A percentile compares a stretch with the other conserved stretches of the same genome.
These are phyloP conservation scores for Penicillium malachiteum DNA, from an alignment of 495 filamentous ascomycete species.

Conservation along the genomic window DNA sequence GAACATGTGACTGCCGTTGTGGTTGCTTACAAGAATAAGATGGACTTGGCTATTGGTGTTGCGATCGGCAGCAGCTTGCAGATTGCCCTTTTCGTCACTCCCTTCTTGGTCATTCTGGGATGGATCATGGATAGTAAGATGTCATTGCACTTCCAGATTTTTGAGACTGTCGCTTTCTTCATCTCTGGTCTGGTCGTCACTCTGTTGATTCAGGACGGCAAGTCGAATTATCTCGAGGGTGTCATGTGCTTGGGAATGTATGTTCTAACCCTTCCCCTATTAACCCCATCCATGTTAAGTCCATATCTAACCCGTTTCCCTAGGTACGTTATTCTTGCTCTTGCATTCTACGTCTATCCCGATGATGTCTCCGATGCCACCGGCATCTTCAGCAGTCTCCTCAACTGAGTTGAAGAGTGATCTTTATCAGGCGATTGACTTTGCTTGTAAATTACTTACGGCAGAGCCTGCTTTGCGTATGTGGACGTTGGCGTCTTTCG, in stretches of 20 bases:
- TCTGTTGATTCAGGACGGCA: constrained; percentile 89
- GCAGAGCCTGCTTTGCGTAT: too few species aligned
- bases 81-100: constrained; percentile 90
- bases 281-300: background rate
- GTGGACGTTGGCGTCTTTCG: too few species aligned
- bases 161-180: constrained; percentile 94
- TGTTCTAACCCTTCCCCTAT: constrained; percentile 25
- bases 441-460: too few species aligned
- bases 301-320: background rate
- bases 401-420: constrained; percentile 9
- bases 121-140: constrained; percentile 85
- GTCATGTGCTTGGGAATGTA: constrained; percentile 81
- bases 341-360: constrained; percentile 89
- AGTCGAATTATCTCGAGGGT: constrained; percentile 93
- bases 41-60: constrained; percentile 94
- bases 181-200: constrained; percentile 87
- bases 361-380: constrained; percentile 45
- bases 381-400: constrained; percentile 12
- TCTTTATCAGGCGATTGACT: background rate
- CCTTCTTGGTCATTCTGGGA: constrained; percentile 84
- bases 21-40: constrained; percentile 92
- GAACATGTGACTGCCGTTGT: constrained; percentile 95
- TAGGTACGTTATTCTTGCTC: constrained; percentile 78
- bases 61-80: constrained; percentile 93
- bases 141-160: constrained; percentile 88